A percentile compares a stretch with the other conserved stretches of the same genome.
These are phyloP conservation scores for Brettanomyces sp. DNA, from an alignment of 805 yeast genomes.

Conservation along the genomic window DNA sequence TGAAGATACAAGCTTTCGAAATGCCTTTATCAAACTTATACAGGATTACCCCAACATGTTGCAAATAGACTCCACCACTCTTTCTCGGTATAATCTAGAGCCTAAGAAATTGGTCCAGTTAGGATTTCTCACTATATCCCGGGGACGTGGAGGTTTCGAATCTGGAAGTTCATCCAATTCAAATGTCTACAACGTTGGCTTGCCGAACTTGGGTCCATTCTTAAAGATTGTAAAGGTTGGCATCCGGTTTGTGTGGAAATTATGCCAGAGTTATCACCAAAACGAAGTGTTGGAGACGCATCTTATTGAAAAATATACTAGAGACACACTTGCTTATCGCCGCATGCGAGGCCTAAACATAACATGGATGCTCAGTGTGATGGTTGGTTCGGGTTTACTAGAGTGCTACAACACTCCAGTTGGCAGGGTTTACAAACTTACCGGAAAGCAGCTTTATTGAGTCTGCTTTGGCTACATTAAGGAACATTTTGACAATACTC, in stretches of 20 bases:
- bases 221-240: constrained; percentile 36
- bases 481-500: not conserved
- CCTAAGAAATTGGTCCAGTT: constrained; percentile 26
- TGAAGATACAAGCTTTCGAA: constrained; percentile 2
- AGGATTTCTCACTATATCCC: constrained; percentile 31
- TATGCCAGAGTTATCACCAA: constrained; percentile 27
- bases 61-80: constrained; percentile 18
- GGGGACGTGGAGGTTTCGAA: constrained; percentile 1
- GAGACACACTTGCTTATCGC: constrained; percentile 31
- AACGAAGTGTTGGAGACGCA: constrained; percentile 36
- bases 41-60: constrained; percentile 13
- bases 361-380: constrained; percentile 40
- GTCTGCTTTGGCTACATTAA: not conserved
- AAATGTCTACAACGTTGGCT: constrained; percentile 29
- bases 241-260: constrained; percentile 33
- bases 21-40: constrained; percentile 11
- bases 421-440: constrained; percentile 42
- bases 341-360: constrained; percentile 44
- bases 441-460: constrained; percentile 25
- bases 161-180: constrained; percentile 22
- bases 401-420: constrained; percentile 47
- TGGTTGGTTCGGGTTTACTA: constrained; percentile 41
- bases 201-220: constrained; percentile 43
- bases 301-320: constrained; percentile 36
- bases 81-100: constrained; percentile 13